Conservation (phyloP, 2,329 filamentous ascomycete genomes). For the Sclerotinia spermophila region DNA sequence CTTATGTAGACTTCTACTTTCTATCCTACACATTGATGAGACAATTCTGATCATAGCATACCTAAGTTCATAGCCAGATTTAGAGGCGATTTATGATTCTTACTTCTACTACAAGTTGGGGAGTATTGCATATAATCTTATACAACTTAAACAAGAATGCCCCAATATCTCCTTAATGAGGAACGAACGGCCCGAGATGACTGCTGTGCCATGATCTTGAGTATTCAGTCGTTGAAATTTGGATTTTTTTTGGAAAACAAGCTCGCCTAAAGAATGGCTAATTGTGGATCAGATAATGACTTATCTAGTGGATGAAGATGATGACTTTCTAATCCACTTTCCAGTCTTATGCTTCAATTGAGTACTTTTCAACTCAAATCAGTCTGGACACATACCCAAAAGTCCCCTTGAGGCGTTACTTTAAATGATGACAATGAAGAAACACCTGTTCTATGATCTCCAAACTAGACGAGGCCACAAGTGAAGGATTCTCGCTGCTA, state of each 20-base stretch:
- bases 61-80: neutral
- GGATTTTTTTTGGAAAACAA: neutral
- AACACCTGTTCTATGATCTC: too few species aligned
- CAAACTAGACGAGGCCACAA: too few species aligned
- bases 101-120: neutral
- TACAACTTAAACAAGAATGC: too few species aligned
- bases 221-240: neutral
- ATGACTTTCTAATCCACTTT: neutral
- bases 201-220: neutral
- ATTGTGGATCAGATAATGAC: neutral
- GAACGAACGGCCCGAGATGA: fast-evolving
- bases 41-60: neutral
- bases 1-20: neutral
- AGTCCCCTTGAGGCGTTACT: too few species aligned
- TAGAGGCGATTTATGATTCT: neutral
- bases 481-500: too few species aligned
- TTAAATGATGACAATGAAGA: too few species aligned
- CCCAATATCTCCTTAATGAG: too few species aligned
- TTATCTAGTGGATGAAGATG: neutral
- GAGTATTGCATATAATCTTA: neutral
- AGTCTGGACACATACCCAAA: too few species aligned
- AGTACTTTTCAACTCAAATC: neutral
- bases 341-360: fast-evolving
- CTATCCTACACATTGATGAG: fast-evolving
- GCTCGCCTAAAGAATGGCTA: neutral